Evolutionary conservation across 352 stramenopile genomes (phyloP), one percentile per base, ranked within the genome.

Genomic region (Phytophthora idaei): DNA sequence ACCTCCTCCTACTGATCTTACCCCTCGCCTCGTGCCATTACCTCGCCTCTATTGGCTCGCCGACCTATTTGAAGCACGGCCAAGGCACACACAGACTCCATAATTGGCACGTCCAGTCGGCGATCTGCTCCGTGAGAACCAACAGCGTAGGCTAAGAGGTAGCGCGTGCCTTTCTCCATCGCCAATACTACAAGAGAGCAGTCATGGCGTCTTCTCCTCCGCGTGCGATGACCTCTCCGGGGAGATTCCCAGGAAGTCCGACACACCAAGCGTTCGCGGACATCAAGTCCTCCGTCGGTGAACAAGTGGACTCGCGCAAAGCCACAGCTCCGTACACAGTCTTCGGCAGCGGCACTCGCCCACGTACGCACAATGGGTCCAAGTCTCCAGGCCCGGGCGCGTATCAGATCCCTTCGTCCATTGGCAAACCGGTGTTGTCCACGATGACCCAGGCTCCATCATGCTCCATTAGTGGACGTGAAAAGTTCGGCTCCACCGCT

Each of bases 231-330:
- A 71, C 65, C 25, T 86, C 77, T 42, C 77, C 77, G 12, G 44
- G 56, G 63, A 87, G 83, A 65, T 72, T 28, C 7, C 69, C 50
- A 3, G 47, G 37, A 25, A 73, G 65, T 45, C 73, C 81, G 61
- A 47, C 48, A 14, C 57, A 67, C 34, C 57, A 62, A 67, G 69
- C 49, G 12, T 92, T 84, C 52, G 76, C 73, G 29, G 85, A 90
- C 53, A 81, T 90, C 63, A 91, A 93, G 54, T 90, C 81, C 12
- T 84, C 82, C 3, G 83, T 77, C 48, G 85, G 85, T 27, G 80
- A 87, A 37, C 85, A 93, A 60, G 78, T 90, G 8, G 85, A 93
- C 61, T 93, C 85, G 8, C 81, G 83, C 58, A 92, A 93, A 61
- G 73, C 78, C 6, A 90, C 85, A 21, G 83, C 85, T 8, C 85